Base-by-base conservation (phyloP, 2,329 filamentous ascomycete species). In the Phoma sp. region DNA sequence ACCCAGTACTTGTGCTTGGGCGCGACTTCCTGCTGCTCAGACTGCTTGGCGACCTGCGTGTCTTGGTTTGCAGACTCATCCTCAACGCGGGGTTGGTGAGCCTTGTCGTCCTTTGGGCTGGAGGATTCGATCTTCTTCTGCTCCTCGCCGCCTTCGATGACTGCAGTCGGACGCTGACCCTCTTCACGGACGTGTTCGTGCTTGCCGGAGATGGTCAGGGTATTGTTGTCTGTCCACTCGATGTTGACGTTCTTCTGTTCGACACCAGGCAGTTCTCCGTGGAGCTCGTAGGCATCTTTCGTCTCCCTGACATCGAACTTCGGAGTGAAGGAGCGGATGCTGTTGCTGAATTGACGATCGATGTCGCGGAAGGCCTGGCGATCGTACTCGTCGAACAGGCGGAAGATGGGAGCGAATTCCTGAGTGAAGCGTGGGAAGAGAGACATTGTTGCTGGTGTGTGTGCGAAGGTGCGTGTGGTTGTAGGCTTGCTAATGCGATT, bases 291-390 rank as follows among this genome's bases (percentile, higher is more conserved):
- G 60, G 80, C 74, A 6, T 85, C 77, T 57, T 83, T 82, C 12
- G 83, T 84, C 78, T 95, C 91, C 73, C 85, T 87, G 58, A 93
- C 82, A 68, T 94, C 90, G 70, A 94, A 94, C 76, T 87, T 89
- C 50, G 90, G 91, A 54, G 85, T 83, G 83, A 92, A 93, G 69
- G 84, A 79, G 41, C 79, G 80, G 43, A 82, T 63, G 38, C 44
- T 61, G 38, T 64, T 57, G 17, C 17, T 31, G 52, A 69, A 55
- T 13, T 64, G 46, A 29, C 52, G 53, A 49, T 72, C 63, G 39
- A 69, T 47, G 54, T 69, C 60, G 56, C 69, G 64, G 64, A 70
- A 62, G 36, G 66, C 58, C 38, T 68, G 66, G 27, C 73, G 72
- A 58, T 80, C 77, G 59, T 78, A 80, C 66, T 80, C 80, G 67